Evolutionary conservation across 805 yeast species (phyloP).

Genomic region (Myxozyma neotropica): DNA sequence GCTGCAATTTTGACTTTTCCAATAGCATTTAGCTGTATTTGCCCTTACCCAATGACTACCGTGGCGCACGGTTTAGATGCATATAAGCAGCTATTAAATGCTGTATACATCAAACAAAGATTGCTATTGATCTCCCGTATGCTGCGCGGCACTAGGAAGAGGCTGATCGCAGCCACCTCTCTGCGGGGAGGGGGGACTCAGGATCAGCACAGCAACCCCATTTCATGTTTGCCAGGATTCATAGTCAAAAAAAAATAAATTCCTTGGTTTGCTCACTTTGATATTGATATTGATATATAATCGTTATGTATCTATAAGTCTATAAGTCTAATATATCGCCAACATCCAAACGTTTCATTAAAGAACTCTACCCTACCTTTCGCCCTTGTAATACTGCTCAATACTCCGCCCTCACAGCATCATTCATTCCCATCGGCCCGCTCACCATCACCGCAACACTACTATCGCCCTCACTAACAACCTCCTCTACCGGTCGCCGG

Average conservation of each 20-base stretch:
- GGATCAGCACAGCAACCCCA: too few relatives aligned
- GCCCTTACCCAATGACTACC: too few relatives aligned
- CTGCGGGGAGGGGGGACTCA: too few relatives aligned
- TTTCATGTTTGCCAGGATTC: too few relatives aligned
- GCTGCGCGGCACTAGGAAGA: too few relatives aligned
- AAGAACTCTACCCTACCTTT: conserved; percentile 60
- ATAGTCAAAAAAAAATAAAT: neutral
- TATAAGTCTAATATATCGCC: conserved; percentile 7
- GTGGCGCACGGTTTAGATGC: too few relatives aligned
- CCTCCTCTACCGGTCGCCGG: neutral
- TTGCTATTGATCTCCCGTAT: too few relatives aligned
- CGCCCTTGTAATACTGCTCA: conserved; percentile 47
- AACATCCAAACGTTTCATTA: conserved; percentile 80
- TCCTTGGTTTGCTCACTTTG: neutral
- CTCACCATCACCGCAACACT: conserved; percentile 58
- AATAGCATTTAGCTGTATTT: too few relatives aligned
- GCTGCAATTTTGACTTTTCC: too few relatives aligned
- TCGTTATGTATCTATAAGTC: neutral
- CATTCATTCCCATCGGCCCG: conserved; percentile 65
- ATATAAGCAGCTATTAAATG: too few relatives aligned
- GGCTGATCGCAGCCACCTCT: too few relatives aligned
- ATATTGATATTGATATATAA: neutral
- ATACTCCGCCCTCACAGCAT: conserved; percentile 55
- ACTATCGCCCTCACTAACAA: neutral
- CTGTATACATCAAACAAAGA: too few relatives aligned